These are phyloP conservation scores for Colletotrichum gigasporum DNA, from an alignment of 2,329 filamentous ascomycete species.

Conservation along the genomic window DNA sequence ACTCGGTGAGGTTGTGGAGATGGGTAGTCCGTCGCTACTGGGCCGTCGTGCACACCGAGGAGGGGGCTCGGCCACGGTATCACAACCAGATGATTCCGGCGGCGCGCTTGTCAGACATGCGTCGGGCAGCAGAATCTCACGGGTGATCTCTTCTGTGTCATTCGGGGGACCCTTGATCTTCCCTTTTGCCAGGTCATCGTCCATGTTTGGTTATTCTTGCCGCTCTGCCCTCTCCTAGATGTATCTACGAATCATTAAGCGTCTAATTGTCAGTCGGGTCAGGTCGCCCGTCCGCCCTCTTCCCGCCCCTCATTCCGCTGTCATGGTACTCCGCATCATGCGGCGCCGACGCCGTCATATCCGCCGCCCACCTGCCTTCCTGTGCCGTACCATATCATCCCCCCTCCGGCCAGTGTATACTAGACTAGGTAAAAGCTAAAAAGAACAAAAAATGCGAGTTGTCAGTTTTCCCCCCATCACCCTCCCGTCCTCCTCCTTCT, in stretches of 20 bases:
- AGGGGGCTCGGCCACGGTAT: neutral
- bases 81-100: neutral
- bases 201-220: neutral
- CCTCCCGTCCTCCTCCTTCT: neutral
- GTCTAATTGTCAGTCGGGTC: neutral
- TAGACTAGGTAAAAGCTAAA: too few species aligned
- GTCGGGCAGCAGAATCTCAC: constrained; percentile 24
- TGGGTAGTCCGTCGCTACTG: constrained; percentile 4
- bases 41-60: constrained; percentile 19
- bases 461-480: neutral
- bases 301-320: neutral
- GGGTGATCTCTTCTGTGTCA: constrained; percentile 11
- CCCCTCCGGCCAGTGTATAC: too few species aligned
- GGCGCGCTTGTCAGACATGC: constrained; percentile 15
- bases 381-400: too few species aligned
- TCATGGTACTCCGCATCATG: neutral
- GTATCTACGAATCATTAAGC: constrained; percentile 9
- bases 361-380: neutral
- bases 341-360: neutral
- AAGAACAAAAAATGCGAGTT: too few species aligned
- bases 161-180: constrained; percentile 1
- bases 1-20: constrained; percentile 30
- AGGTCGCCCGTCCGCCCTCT: neutral
- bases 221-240: neutral
- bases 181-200: neutral